Base-by-base conservation (phyloP, 2,329 filamentous ascomycete species). In the Aureobasidium sp. region DNA sequence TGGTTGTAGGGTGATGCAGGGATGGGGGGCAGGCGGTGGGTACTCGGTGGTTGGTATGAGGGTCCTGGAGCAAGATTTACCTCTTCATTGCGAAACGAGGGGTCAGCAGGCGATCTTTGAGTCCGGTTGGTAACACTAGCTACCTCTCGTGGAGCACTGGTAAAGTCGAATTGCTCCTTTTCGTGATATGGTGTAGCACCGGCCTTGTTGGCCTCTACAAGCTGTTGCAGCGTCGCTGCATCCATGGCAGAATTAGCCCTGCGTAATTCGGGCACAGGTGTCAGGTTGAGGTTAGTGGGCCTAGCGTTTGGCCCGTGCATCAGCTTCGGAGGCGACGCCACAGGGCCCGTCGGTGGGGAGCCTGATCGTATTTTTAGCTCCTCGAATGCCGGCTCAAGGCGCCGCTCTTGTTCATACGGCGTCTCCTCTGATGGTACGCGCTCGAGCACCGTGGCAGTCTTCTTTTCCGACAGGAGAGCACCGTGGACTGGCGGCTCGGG, bases 231-330 rank as follows among this genome's bases (percentile, higher is more conserved):
- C 0, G 93, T 97, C 1, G 85, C 86, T 67, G 81, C 83, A 30
- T 94, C 96, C 72, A 97, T 86, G 27, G 91, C 87, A 67, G 88
- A 91, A 67, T 91, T 94, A 57, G 89, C 90, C 65, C 86, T 86
- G 64, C 89, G 87, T 68, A 93, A 79, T 70, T 94, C 90, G 41
- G 41, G 41, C 21, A 27, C 41, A 14, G 88, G 84, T 34, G 90
- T 87, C 62, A 90, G 85, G 67, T 89, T 85, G 64, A 84, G 84
- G 63, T 82, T 85, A 1, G 80, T 78, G 5, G 91, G 91, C 53
- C 84, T 82, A 57, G 87, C 82, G 63, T 88, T 85, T 13, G 91
- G 84, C 41, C 82, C 81, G 73, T 96, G 90, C 51, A 85, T 82
- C 72, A 97, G 93, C 11, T 85, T 85, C 3, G 93, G 93, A 1